A percentile compares a stretch with the other conserved stretches of the same genome.
These are phyloP conservation scores for Botrytis byssoidea DNA, from an alignment of 2,329 filamentous ascomycete genomes.

Conservation along the genomic window DNA sequence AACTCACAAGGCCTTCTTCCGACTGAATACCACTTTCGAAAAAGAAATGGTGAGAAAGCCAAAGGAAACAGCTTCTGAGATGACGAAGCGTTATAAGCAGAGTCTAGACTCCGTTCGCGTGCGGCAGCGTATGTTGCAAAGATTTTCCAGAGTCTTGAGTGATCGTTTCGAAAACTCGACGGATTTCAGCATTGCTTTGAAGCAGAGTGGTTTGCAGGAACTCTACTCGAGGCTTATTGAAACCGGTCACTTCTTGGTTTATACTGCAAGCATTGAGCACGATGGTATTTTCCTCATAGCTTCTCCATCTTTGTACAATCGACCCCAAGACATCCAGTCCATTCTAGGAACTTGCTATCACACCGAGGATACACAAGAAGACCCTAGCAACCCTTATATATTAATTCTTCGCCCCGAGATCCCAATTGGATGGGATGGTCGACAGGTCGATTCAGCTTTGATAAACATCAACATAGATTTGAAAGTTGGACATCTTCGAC, in stretches of 20 bases:
- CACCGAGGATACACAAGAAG: conserved; percentile 67
- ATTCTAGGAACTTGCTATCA: conserved; percentile 80
- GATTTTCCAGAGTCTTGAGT: conserved; percentile 86
- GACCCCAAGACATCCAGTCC: conserved; percentile 77
- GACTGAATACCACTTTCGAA: conserved; percentile 88
- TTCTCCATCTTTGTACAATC: conserved; percentile 72
- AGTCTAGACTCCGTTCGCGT: conserved; percentile 95
- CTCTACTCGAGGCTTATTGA: conserved; percentile 78
- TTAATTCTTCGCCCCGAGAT: conserved; percentile 82
- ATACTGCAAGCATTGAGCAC: conserved; percentile 66
- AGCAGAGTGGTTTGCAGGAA: conserved; percentile 66
- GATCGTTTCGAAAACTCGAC: conserved; percentile 96
- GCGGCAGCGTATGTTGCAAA: conserved; percentile 91
- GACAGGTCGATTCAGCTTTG: conserved; percentile 67
- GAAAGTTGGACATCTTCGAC: conserved; percentile 78
- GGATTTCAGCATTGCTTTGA: conserved; percentile 83
- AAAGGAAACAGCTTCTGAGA: conserved; percentile 79
- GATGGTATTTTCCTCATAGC: conserved; percentile 82
- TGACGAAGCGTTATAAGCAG: conserved; percentile 96
- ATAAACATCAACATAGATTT: conserved; percentile 80
- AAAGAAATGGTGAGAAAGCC: conserved; percentile 81
- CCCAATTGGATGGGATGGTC: conserved; percentile 76
- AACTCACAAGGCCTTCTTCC: conserved; percentile 87
- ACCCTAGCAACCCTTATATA: conserved; percentile 78
- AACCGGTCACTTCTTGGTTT: conserved; percentile 84